Conservation (phyloP, 108 stramenopile species). For the Nitzschia putrida region DNA sequence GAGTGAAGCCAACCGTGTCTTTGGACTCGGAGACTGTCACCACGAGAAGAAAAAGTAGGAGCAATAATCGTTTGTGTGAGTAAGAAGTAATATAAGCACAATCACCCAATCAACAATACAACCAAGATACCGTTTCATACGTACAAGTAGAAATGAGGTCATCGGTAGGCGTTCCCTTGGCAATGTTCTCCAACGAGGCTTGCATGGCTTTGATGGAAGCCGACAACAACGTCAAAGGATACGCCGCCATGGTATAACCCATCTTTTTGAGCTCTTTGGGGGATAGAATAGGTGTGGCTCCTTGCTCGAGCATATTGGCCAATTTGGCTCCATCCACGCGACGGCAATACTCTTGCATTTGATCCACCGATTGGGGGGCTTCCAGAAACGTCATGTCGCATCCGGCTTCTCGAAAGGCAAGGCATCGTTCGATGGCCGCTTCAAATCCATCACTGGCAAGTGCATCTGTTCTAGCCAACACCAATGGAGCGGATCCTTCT, state of each 20-base stretch:
- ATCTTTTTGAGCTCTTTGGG: conserved; percentile 82
- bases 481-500: conserved; percentile 73
- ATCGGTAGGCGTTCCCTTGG: conserved; percentile 77
- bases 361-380: conserved; percentile 79
- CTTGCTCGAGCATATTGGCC: conserved; percentile 95
- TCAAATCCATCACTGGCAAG: conserved; percentile 89
- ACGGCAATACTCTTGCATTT: conserved; percentile 90
- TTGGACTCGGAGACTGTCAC: conserved; percentile 55
- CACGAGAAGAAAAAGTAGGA: not conserved
- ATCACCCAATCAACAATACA: not conserved
- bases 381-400: conserved; percentile 96
- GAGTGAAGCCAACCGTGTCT: conserved; percentile 86
- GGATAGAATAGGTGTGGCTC: conserved; percentile 89
- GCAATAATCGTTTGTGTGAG: not conserved
- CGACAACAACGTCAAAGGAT: conserved; percentile 91
- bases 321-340: conserved; percentile 91
- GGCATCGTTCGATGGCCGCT: conserved; percentile 89
- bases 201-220: conserved; percentile 94
- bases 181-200: conserved; percentile 72
- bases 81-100: not conserved
- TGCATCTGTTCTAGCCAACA: conserved; percentile 93
- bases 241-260: conserved; percentile 96
- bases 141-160: conserved; percentile 72
- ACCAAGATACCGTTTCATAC: not conserved
- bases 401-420: conserved; percentile 88